These are phyloP conservation scores for Clavariopsis aquatica DNA, from an alignment of 495 filamentous ascomycete genomes.

Conservation along the genomic window DNA sequence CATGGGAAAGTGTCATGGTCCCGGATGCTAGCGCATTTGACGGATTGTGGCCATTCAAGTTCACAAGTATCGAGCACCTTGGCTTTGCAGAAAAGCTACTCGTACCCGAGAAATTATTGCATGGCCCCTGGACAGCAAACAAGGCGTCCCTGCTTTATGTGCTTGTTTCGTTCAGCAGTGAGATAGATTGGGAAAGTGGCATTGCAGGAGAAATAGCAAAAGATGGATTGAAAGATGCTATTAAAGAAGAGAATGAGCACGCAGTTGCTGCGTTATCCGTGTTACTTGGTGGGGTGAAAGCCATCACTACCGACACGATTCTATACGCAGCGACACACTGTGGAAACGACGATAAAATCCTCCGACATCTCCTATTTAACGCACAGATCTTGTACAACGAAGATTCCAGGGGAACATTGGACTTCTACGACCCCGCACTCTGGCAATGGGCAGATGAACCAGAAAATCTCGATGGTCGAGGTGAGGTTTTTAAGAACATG, in stretches of 20 bases:
- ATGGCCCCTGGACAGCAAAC: slow-evolving; percentile 24
- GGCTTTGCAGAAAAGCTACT: slow-evolving; percentile 29
- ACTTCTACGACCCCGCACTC: slow-evolving; percentile 31
- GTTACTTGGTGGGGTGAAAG: slow-evolving; percentile 23
- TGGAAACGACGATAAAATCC: slow-evolving; percentile 24
- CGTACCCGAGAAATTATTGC: slow-evolving; percentile 37
- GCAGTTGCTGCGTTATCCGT: slow-evolving; percentile 31
- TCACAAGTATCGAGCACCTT: slow-evolving; percentile 29
- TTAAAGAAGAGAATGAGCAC: slow-evolving; percentile 24
- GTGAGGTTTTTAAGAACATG: slow-evolving; percentile 19
- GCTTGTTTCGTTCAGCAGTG: slow-evolving; percentile 29
- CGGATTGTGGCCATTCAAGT: slow-evolving; percentile 26
- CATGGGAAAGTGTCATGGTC: slow-evolving; percentile 19
- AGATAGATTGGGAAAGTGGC: slow-evolving; percentile 30
- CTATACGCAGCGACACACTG: slow-evolving; percentile 22
- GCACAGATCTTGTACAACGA: slow-evolving; percentile 27
- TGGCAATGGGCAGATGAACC: slow-evolving; percentile 31
- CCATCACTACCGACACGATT: slow-evolving; percentile 21
- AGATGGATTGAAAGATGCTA: slow-evolving; percentile 31
- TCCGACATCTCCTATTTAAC: slow-evolving; percentile 34
- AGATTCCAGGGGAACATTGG: slow-evolving; percentile 3
- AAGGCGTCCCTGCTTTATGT: slow-evolving; percentile 34
- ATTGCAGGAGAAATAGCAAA: slow-evolving; percentile 34
- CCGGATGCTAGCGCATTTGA: slow-evolving; percentile 17
- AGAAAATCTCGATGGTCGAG: not conserved